Evolutionary conservation across 352 stramenopile species (phyloP).

Genomic region (Thalassiosira exigua): DNA sequence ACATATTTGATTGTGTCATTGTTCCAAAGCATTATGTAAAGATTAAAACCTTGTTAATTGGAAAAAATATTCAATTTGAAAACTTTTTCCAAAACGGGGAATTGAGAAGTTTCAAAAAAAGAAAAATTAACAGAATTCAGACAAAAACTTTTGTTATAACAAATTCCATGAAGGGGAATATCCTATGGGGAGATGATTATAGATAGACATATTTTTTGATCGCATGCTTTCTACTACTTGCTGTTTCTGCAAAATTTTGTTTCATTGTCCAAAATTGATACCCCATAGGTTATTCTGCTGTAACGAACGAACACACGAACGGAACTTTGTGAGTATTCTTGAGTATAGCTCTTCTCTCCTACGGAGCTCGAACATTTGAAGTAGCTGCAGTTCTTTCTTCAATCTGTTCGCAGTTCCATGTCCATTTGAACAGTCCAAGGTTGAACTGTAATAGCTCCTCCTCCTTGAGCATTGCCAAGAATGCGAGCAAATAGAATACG

Average conservation of each 20-base stretch:
- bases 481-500: constrained; percentile 26
- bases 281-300: neutral
- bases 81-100: too few species aligned
- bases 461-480: constrained; percentile 31
- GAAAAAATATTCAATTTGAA: too few species aligned
- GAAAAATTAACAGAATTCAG: too few species aligned
- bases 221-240: neutral
- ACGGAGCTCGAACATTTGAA: constrained; percentile 16
- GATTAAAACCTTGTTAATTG: too few species aligned
- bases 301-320: neutral
- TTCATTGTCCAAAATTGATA: neutral
- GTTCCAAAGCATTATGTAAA: too few species aligned
- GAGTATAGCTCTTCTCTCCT: constrained; percentile 5
- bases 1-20: too few species aligned
- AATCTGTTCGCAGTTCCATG: constrained; percentile 20
- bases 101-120: too few species aligned
- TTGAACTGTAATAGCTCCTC: constrained; percentile 18
- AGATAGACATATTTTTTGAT: neutral
- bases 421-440: constrained; percentile 33
- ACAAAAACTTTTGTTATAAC: too few species aligned
- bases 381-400: constrained; percentile 14
- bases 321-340: neutral
- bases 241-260: neutral
- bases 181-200: neutral
- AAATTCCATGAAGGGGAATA: too few species aligned